Evolutionary conservation across 2,329 filamentous ascomycete genomes (phyloP).

Genomic region (Colletotrichum liaoningense): DNA sequence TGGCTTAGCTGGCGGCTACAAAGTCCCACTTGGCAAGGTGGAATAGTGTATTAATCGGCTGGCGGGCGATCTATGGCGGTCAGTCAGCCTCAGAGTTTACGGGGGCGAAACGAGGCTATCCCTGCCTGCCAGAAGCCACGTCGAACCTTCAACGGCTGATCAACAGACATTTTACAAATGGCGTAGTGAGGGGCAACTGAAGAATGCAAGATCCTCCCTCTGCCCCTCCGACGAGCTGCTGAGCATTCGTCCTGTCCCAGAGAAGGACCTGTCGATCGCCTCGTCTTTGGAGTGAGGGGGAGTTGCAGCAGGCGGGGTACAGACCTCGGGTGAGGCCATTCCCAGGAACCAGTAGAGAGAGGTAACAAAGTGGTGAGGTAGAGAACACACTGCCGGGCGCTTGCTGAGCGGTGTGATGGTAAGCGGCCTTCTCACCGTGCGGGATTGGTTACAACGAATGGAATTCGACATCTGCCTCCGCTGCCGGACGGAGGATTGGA

Average conservation of each 20-base stretch:
- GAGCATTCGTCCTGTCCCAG: background rate
- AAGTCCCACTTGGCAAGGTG: conserved; percentile 28
- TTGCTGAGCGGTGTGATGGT: conserved; percentile 28
- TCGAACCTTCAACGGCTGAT: conserved; percentile 23
- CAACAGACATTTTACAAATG: conserved; percentile 25
- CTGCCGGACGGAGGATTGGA: background rate
- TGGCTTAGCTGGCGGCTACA: conserved; percentile 6
- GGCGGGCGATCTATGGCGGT: conserved; percentile 37
- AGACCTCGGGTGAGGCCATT: conserved; percentile 24
- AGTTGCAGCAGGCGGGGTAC: conserved; percentile 14
- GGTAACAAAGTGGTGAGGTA: background rate
- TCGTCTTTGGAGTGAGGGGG: conserved; percentile 2
- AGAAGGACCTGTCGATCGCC: conserved; percentile 16
- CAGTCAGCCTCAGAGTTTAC: conserved; percentile 37
- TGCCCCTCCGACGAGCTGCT: background rate
- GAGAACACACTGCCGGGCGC: background rate
- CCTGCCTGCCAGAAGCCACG: conserved; percentile 36
- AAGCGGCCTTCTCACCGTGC: conserved; percentile 13
- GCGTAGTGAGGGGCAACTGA: conserved; percentile 10
- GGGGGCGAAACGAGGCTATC: conserved; percentile 34
- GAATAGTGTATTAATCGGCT: conserved; percentile 3
- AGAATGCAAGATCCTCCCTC: conserved; percentile 20
- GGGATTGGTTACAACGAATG: conserved; percentile 12
- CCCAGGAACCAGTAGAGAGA: conserved; percentile 5
- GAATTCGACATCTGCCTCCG: background rate